phyloP scores from a whole-genome alignment of 1,139 yeast genomes.

The Torulaspora globosa region DNA sequence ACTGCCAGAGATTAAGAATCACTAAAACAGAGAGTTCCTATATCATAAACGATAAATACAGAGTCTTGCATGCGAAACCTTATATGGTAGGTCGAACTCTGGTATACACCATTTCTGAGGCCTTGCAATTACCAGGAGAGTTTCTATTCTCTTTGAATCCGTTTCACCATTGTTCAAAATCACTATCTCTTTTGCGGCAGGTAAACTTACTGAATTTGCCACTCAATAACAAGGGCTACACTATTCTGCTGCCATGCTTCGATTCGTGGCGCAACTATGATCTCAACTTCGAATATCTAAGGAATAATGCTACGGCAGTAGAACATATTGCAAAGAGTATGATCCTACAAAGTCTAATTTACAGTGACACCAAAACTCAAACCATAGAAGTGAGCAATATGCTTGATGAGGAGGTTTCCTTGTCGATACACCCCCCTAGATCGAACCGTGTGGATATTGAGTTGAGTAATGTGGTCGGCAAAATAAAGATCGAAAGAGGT shows the following conservation, averaged over 20 bases:
- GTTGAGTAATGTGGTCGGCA: conserved; percentile 32
- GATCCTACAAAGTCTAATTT: conserved; percentile 60
- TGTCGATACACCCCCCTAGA: conserved; percentile 12
- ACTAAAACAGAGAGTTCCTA: conserved; percentile 42
- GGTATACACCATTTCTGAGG: conserved; percentile 61
- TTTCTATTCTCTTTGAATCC: conserved; percentile 53
- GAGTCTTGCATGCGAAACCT: conserved; percentile 44
- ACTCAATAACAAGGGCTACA: conserved; percentile 55
- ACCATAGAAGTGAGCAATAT: conserved; percentile 38
- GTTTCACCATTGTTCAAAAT: conserved; percentile 49
- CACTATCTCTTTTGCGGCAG: conserved; percentile 49
- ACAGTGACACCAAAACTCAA: conserved; percentile 52
- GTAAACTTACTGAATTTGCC: conserved; percentile 46
- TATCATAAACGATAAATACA: conserved; percentile 45
- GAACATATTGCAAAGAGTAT: conserved; percentile 51
- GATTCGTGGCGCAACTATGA: conserved; percentile 68
- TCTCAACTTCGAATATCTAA: conserved; percentile 57
- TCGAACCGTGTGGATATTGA: conserved; percentile 15
- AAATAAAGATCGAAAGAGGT: conserved; percentile 39
- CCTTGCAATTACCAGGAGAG: conserved; percentile 52
- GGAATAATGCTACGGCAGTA: conserved; percentile 49
- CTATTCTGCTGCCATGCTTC: conserved; percentile 76
- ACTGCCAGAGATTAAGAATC: conserved; percentile 48
- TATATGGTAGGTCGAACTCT: conserved; percentile 51
- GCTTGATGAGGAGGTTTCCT: conserved; percentile 34